Conservation (phyloP, 164 flowering plant genomes). For the Dillenia turbinata region DNA sequence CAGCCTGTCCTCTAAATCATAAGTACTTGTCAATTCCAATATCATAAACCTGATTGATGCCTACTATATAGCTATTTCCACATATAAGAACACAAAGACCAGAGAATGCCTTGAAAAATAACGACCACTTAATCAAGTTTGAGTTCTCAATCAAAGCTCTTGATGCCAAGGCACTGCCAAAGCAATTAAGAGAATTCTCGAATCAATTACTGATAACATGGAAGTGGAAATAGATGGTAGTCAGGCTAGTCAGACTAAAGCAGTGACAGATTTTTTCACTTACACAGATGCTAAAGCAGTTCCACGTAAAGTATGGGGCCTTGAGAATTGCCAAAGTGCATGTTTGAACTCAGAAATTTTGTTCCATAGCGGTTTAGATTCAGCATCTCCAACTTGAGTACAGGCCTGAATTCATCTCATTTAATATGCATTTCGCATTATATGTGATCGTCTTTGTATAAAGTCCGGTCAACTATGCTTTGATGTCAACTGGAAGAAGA, state of each 20-base stretch:
- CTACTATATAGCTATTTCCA: slow-evolving; percentile 96
- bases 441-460: too few relatives aligned
- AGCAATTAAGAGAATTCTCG: slow-evolving; percentile 4
- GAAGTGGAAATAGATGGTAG: too few relatives aligned
- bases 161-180: slow-evolving; percentile 80
- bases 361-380: slow-evolving; percentile 51
- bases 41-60: slow-evolving; percentile 97
- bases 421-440: too few relatives aligned
- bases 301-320: slow-evolving; percentile 99
- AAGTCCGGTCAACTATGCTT: not conserved
- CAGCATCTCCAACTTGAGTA: slow-evolving; percentile 69
- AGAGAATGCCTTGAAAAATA: slow-evolving; percentile 72
- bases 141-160: slow-evolving; percentile 89
- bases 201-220: too few relatives aligned
- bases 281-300: slow-evolving; percentile 85
- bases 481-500: slow-evolving; percentile 5
- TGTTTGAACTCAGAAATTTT: slow-evolving; percentile 62
- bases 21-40: slow-evolving; percentile 94
- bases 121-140: slow-evolving; percentile 78
- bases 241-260: not conserved
- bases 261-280: slow-evolving; percentile 15
- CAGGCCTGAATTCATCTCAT: slow-evolving; percentile 52
- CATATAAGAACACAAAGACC: slow-evolving; percentile 92
- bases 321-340: slow-evolving; percentile 90
- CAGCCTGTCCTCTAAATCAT: too few relatives aligned